These are phyloP conservation scores for Tylopilus sp. DNA, from an alignment of 768 basidiomycete genomes.

Conservation along the genomic window DNA sequence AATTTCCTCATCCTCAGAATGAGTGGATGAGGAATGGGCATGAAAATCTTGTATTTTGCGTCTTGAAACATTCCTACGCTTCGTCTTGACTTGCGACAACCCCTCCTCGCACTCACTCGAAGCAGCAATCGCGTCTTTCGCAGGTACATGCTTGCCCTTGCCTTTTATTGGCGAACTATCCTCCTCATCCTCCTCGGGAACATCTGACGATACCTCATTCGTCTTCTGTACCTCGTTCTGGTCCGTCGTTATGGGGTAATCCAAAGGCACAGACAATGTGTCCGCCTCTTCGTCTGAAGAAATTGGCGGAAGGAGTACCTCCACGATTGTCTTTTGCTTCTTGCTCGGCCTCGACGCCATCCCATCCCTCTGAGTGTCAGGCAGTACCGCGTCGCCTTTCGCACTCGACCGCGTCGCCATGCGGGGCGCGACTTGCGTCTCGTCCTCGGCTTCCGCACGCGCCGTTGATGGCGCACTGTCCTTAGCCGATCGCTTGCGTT, in stretches of 20 bases:
- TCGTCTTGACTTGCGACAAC: not conserved
- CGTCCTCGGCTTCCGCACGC: too few relatives aligned
- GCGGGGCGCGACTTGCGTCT: too few relatives aligned
- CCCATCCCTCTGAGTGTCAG: not conserved
- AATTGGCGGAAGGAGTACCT: conserved; percentile 7
- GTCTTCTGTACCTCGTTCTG: not conserved
- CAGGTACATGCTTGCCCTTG: not conserved
- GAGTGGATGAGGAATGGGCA: not conserved
- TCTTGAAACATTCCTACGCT: not conserved
- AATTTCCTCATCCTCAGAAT: conserved; percentile 4
- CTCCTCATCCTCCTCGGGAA: conserved; percentile 4
- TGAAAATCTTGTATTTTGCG: not conserved
- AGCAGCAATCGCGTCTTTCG: not conserved
- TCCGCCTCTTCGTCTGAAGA: conserved; percentile 13
- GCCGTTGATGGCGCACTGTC: not conserved
- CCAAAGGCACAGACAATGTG: not conserved
- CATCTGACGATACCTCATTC: not conserved
- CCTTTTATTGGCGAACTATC: conserved; percentile 1
- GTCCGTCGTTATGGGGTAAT: not conserved
- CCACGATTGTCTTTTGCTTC: conserved; percentile 15
- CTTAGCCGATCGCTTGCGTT: conserved; percentile 16
- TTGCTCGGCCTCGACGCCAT: conserved; percentile 13
- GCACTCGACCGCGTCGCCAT: not conserved
- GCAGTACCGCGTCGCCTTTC: too few relatives aligned
- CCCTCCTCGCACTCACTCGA: not conserved